Conservation (phyloP, 805 yeast species). For the Candida ficus region DNA sequence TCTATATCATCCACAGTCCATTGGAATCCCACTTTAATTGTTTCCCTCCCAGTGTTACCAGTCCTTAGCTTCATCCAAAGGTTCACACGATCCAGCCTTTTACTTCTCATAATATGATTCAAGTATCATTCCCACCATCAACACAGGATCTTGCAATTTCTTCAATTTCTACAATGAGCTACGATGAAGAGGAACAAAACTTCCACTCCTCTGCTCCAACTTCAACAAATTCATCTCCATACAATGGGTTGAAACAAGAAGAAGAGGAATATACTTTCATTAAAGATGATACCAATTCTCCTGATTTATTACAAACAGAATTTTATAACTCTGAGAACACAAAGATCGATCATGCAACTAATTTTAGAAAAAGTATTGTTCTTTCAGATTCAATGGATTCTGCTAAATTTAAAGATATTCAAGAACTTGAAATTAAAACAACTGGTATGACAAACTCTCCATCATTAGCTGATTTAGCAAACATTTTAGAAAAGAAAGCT, state of each 20-base stretch:
- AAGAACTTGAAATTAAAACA: slow-evolving; percentile 4
- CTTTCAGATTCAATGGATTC: slow-evolving; percentile 23
- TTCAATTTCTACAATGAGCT: slow-evolving; percentile 11
- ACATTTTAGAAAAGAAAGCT: slow-evolving; percentile 33
- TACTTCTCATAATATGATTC: neutral
- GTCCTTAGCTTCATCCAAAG: no score
- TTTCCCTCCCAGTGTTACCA: no score
- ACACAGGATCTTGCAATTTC: slow-evolving; percentile 1
- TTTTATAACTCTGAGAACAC: slow-evolving; percentile 18
- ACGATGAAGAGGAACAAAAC: slow-evolving; percentile 9
- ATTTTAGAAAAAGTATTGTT: slow-evolving; percentile 20
- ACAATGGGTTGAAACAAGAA: neutral
- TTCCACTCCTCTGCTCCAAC: slow-evolving; percentile 14
- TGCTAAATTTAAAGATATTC: slow-evolving; percentile 1
- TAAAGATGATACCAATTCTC: slow-evolving; percentile 15
- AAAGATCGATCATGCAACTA: slow-evolving; percentile 16
- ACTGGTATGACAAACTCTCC: slow-evolving; percentile 38
- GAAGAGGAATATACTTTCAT: slow-evolving; percentile 10
- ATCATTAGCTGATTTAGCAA: slow-evolving; percentile 37
- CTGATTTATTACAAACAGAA: slow-evolving; percentile 16
- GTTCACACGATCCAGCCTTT: neutral
- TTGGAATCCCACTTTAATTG: no score
- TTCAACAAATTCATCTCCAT: slow-evolving; percentile 15
- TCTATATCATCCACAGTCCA: no score
- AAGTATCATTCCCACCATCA: neutral